A percentile compares a stretch with the other conserved stretches of the same genome.
Conservation (phyloP, 441 rosid genomes). For the Mallotus repandus region DNA sequence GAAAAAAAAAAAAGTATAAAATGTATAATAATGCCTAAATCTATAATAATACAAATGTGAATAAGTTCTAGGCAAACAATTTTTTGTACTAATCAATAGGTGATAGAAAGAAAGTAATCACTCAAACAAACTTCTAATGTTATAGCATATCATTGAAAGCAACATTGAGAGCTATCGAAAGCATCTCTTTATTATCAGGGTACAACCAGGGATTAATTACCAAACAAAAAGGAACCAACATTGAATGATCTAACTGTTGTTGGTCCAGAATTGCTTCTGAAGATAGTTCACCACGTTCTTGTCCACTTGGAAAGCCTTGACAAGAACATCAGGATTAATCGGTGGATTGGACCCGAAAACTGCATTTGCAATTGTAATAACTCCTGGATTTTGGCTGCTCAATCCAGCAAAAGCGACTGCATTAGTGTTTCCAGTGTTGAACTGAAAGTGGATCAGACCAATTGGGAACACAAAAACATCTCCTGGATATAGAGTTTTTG, state of each 20-base stretch:
- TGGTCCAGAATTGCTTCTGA: background rate
- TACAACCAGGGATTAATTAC: too few relatives aligned
- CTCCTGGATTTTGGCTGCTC: conserved; percentile 1
- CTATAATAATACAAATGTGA: too few relatives aligned
- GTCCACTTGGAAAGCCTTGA: background rate
- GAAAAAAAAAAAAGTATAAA: too few relatives aligned
- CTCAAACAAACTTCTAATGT: too few relatives aligned
- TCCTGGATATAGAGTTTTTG: background rate
- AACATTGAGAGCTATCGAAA: too few relatives aligned
- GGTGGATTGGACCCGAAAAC: background rate
- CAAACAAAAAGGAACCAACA: too few relatives aligned
- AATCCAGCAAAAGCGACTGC: background rate
- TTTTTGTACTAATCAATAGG: too few relatives aligned
- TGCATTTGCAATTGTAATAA: background rate
- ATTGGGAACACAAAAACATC: background rate
- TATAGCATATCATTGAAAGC: too few relatives aligned
- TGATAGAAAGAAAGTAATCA: too few relatives aligned
- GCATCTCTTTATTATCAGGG: too few relatives aligned
- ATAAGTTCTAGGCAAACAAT: too few relatives aligned
- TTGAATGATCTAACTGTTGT: background rate
- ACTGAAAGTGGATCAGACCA: background rate
- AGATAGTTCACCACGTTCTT: background rate
- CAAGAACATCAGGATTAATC: background rate
- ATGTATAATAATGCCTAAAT: too few relatives aligned
- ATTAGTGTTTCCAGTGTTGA: background rate